Conservation (phyloP, 1,284 basidiomycete species). For the Singerocomus inundabilis region DNA sequence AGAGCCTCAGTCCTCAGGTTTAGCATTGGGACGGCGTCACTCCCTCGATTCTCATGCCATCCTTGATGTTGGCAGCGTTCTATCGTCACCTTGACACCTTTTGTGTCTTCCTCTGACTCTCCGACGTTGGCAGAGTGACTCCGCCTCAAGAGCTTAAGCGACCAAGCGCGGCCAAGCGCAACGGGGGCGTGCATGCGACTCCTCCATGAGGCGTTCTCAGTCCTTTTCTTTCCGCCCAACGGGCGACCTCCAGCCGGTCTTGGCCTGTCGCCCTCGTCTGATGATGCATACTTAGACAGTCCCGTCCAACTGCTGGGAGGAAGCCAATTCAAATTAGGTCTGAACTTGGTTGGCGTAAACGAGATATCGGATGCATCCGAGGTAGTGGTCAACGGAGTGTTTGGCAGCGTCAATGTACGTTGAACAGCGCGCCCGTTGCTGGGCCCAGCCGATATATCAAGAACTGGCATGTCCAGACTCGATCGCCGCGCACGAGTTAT, state of each 20-base stretch:
- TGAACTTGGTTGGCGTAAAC: not conserved
- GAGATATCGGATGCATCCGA: constrained; percentile 7
- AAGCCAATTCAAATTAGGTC: constrained; percentile 15
- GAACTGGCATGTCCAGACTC: not conserved
- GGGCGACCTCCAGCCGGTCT: not conserved
- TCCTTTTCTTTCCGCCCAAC: not conserved
- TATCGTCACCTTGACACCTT: constrained; percentile 15
- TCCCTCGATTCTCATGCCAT: constrained; percentile 26
- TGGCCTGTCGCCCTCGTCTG: not conserved
- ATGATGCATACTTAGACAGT: not conserved
- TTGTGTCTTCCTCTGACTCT: not conserved
- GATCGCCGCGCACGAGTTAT: not conserved
- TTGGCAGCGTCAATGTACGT: not conserved
- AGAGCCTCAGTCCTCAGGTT: constrained; percentile 22
- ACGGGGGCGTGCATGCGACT: not conserved
- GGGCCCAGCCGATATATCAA: not conserved
- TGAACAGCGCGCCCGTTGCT: not conserved
- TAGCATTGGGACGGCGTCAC: constrained; percentile 30
- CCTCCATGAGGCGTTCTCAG: not conserved
- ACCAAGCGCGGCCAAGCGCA: not conserved
- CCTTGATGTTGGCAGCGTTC: constrained; percentile 10
- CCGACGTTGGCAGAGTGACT: not conserved
- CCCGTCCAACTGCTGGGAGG: constrained; percentile 26
- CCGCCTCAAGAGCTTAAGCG: not conserved
- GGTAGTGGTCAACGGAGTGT: not conserved